These are phyloP conservation scores for Kitagawia praeruptora DNA, from an alignment of 129 eudicot genomes.

Conservation along the genomic window DNA sequence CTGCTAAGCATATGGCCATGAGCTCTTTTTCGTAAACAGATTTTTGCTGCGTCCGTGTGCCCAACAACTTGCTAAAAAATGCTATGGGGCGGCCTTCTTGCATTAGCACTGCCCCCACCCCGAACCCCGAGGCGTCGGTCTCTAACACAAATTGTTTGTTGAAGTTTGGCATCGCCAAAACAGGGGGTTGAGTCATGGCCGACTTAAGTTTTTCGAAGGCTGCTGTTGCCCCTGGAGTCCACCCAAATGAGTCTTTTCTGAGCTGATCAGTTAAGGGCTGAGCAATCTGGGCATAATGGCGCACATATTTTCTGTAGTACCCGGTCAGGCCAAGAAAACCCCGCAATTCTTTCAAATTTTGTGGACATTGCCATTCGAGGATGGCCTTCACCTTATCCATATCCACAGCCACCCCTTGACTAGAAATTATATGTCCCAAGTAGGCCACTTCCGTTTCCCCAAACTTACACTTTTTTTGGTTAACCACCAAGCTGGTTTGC, in stretches of 20 bases:
- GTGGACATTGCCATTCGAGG: background rate
- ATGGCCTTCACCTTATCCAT: background rate
- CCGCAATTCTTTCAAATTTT: background rate
- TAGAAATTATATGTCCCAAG: background rate
- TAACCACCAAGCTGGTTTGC: no score
- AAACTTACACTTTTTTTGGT: no score
- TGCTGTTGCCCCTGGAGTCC: no score
- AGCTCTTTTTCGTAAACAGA: background rate
- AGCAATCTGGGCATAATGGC: background rate
- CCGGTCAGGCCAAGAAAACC: background rate
- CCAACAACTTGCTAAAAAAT: background rate
- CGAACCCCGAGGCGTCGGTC: background rate
- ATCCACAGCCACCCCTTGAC: background rate
- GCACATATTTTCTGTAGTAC: background rate
- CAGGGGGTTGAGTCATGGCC: no score
- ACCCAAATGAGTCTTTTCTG: no score
- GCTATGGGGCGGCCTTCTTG: background rate
- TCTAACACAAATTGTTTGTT: no score
- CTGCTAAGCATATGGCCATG: background rate
- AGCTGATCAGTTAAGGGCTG: no score
- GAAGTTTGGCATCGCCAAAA: no score
- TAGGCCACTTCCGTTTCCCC: background rate
- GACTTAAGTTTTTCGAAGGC: no score
- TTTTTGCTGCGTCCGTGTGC: background rate
- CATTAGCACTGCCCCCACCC: slow-evolving; percentile 9